phyloP scores from a whole-genome alignment of 2,329 filamentous ascomycete species.

The Penicillium sp. region DNA sequence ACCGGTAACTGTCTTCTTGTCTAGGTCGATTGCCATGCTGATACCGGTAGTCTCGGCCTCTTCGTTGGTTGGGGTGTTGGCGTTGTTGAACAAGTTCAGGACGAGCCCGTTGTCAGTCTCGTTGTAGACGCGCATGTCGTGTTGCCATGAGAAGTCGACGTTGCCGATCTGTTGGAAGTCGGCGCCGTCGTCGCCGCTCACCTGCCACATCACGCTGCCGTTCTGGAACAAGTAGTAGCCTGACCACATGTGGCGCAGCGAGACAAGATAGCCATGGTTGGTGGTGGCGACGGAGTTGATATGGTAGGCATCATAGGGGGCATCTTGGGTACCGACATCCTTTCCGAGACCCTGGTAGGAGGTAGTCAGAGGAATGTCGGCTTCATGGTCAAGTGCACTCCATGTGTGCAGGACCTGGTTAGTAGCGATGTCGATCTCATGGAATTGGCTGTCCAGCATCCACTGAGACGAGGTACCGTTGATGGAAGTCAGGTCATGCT shows the following conservation, averaged over 20 bases:
- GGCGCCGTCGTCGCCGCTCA: constrained; percentile 14
- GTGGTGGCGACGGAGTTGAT: constrained; percentile 35
- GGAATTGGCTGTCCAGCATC: constrained; percentile 35
- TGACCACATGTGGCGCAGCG: constrained; percentile 36
- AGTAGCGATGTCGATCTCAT: constrained; percentile 35
- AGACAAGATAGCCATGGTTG: constrained; percentile 36
- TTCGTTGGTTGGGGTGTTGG: constrained; percentile 15
- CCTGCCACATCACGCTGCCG: constrained; percentile 20
- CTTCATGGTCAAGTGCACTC: constrained; percentile 35
- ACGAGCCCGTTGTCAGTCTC: constrained; percentile 29
- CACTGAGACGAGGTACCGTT: constrained; percentile 31
- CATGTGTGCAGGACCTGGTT: constrained; percentile 34
- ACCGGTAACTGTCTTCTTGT: constrained; percentile 10
- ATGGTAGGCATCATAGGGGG: constrained; percentile 38
- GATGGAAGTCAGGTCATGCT: constrained; percentile 30
- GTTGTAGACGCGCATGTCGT: constrained; percentile 34
- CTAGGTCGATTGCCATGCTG: constrained; percentile 19
- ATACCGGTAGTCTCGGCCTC: constrained; percentile 23
- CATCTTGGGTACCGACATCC: constrained; percentile 13
- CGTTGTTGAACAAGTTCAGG: constrained; percentile 31
- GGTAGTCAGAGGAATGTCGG: constrained; percentile 27
- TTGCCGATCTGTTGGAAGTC: constrained; percentile 20
- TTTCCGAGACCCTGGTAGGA: constrained; percentile 23
- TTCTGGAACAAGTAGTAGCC: constrained; percentile 32
- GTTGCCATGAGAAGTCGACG: constrained; percentile 28